Percentiles rank a stretch among this genome's conserved stretches.
Evolutionary conservation across 192 early-diverging fungal species (phyloP).

Genomic region (Chytriomyces sp.): DNA sequence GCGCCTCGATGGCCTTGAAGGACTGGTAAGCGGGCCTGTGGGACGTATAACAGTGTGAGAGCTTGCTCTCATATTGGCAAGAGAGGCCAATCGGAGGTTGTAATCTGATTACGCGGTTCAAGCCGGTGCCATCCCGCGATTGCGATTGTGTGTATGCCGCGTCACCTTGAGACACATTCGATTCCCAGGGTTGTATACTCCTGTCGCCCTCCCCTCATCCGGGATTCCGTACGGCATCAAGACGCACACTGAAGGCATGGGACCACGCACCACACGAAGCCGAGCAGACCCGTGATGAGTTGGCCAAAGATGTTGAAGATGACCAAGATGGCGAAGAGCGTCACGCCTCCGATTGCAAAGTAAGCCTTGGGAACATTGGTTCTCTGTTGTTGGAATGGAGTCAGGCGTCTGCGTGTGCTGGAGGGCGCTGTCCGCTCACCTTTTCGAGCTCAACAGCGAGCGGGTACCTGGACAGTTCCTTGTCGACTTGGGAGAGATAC

Average conservation of each 20-base stretch:
- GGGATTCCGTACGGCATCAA: too few species aligned
- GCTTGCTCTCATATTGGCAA: too few species aligned
- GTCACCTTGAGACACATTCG: too few species aligned
- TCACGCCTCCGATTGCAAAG: slow-evolving; percentile 64
- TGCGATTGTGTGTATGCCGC: too few species aligned
- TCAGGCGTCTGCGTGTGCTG: neutral
- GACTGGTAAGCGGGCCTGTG: slow-evolving; percentile 84
- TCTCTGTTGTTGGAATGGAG: slow-evolving; percentile 11
- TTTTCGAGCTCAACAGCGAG: slow-evolving; percentile 70
- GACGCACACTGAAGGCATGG: too few species aligned
- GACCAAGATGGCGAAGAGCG: slow-evolving; percentile 71
- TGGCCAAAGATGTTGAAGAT: slow-evolving; percentile 82
- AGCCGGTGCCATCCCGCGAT: too few species aligned
- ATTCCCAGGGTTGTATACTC: too few species aligned
- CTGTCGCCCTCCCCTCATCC: too few species aligned
- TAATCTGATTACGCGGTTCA: too few species aligned
- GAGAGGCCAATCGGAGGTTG: too few species aligned
- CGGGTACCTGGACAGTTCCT: slow-evolving; percentile 70
- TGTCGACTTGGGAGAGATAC: slow-evolving; percentile 62
- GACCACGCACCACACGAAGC: slow-evolving; percentile 74
- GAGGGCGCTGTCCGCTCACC: neutral
- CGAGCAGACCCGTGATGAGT: slow-evolving; percentile 81
- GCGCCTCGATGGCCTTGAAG: slow-evolving; percentile 88
- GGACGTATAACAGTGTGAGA: too few species aligned
- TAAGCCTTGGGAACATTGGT: slow-evolving; percentile 93